Conservation (phyloP, 106 monocot genomes). For the Apostasia shenzhenica region DNA sequence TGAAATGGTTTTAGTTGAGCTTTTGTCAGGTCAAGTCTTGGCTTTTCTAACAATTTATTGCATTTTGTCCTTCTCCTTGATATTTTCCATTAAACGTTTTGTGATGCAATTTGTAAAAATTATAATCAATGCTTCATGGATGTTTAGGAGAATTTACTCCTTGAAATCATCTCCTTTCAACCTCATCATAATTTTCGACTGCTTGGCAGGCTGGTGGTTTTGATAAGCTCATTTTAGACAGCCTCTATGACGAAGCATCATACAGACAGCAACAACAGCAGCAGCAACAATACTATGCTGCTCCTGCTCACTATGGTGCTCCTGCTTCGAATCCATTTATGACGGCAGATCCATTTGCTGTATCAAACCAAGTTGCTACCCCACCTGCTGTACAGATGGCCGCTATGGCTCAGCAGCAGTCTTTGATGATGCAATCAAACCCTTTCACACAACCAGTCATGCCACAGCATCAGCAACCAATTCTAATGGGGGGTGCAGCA, state of each 20-base stretch:
- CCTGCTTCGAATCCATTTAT: slow-evolving; percentile 58
- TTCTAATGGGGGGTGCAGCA: slow-evolving; percentile 9
- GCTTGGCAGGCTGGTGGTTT: slow-evolving; percentile 56
- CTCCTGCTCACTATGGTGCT: slow-evolving; percentile 21
- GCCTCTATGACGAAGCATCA: slow-evolving; percentile 68
- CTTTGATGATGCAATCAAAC: slow-evolving; percentile 41
- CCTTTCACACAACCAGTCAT: slow-evolving; percentile 34
- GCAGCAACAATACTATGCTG: slow-evolving; percentile 30
- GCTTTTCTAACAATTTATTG: no score
- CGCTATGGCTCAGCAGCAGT: slow-evolving; percentile 56
- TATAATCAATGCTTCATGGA: no score
- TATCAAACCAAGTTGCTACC: slow-evolving; percentile 48
- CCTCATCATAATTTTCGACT: neutral
- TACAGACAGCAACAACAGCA: slow-evolving; percentile 44
- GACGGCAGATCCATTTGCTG: slow-evolving; percentile 44
- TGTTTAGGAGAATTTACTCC: no score
- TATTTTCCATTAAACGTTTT: no score
- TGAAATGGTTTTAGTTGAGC: no score
- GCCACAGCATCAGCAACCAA: slow-evolving; percentile 10
- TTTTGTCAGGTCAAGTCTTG: no score
- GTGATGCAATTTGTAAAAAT: no score
- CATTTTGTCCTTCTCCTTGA: no score
- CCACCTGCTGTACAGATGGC: slow-evolving; percentile 70
- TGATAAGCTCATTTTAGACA: slow-evolving; percentile 68
- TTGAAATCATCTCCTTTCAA: no score